Evolutionary conservation across 768 basidiomycete genomes (phyloP), one percentile per base, ranked within the genome.

Genomic region (Lactarius sp.): DNA sequence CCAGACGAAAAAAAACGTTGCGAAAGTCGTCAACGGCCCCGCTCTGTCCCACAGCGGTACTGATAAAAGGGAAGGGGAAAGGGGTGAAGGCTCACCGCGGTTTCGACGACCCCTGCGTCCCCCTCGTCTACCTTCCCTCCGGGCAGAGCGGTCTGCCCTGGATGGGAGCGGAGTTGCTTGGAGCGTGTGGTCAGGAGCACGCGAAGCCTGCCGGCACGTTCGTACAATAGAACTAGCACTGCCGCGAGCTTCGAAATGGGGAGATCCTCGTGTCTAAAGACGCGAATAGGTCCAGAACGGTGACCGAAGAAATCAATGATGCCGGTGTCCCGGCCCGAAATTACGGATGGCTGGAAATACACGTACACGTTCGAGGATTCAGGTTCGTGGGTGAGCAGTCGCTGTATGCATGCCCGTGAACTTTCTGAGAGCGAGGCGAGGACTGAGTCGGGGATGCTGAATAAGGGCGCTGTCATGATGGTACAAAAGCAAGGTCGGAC

Each of bases 161-260:
- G 85, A 73, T 92, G 90, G 0, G 86, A 83, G 34, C 89, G 77
- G 12, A 92, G 78, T 2, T 76, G 71, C 72, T 89, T 92, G 6
- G 92, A 90, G 10, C 94, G 83, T 4, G 94, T 96, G 1, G 94
- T 96, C 59, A 96, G 76, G 22, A 95, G 77, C 5, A 95, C 92
- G 13, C 86, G 83, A 6, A 94, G 75, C 50, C 80, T 73, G 18
- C 83, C 87, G 4, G 76, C 79, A n/a, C 81, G 75, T 72, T 94
- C 88, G 66, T 85, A 95, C 1, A 96, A 75, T 12, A 93, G 77
- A 1, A 94, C 84, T 3, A 95, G 79, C 0, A 95, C 92, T 8
- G 90, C 90, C 5, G 85, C 91, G 13, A 85, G 81, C 70, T 79
- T 85, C 54, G 71, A 73, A 16, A 59, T 67, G 10, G 78, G 69